phyloP scores from a whole-genome alignment of 2,329 filamentous ascomycete genomes.

The Thielaviopsis populi region DNA sequence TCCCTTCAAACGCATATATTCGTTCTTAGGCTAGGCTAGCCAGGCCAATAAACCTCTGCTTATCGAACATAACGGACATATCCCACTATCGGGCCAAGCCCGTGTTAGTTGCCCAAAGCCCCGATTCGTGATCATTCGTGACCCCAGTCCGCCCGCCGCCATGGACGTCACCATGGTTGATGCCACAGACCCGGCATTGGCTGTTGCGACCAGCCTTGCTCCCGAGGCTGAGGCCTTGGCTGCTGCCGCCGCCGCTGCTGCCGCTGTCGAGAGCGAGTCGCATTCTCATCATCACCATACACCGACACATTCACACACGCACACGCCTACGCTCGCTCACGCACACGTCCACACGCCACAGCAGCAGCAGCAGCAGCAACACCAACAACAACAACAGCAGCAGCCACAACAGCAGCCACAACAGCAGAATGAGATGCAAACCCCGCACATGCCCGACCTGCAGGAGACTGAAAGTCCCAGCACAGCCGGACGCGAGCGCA shows the following conservation, averaged over 20 bases:
- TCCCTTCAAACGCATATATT: constrained; percentile 9
- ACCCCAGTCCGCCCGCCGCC: neutral
- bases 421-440: neutral
- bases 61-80: constrained; percentile 5
- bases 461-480: neutral
- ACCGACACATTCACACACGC: neutral
- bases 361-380: constrained; percentile 18
- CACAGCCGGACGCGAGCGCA: constrained; percentile 32
- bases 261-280: neutral
- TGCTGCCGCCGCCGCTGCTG: constrained; percentile 7
- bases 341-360: neutral
- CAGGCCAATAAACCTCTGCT: neutral
- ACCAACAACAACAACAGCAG: constrained; percentile 16
- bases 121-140: neutral
- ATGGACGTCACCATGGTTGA: constrained; percentile 14
- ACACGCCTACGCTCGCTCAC: neutral
- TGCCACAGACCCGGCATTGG: constrained; percentile 4
- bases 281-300: constrained; percentile 4
- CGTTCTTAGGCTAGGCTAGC: neutral
- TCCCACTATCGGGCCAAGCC: constrained; percentile 11
- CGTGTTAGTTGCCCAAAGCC: constrained; percentile 5
- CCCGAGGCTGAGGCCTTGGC: constrained; percentile 10
- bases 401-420: constrained; percentile 17
- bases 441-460: neutral
- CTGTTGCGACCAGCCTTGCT: constrained; percentile 2